phyloP scores from a whole-genome alignment of 148 eudicot genomes.

The Fagopyrum homotropicum region DNA sequence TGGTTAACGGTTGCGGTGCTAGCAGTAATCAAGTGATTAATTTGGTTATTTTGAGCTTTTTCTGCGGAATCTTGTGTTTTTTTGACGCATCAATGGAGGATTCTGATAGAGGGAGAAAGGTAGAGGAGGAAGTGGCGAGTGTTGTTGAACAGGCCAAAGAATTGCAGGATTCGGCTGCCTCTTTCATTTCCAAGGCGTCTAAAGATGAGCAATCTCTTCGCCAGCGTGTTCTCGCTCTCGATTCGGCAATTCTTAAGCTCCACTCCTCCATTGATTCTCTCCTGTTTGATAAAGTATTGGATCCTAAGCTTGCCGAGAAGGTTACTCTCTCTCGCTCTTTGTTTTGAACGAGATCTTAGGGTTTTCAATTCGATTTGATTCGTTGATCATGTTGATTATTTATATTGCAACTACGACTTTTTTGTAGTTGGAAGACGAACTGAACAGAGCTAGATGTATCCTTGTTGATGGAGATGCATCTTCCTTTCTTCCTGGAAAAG shows the following conservation, averaged over 20 bases:
- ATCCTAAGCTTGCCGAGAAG: slow-evolving; percentile 57
- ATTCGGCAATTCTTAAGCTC: slow-evolving; percentile 43
- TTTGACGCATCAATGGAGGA: slow-evolving; percentile 10
- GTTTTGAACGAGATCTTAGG: neutral
- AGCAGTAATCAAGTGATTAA: neutral
- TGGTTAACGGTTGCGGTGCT: neutral
- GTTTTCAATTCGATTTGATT: neutral
- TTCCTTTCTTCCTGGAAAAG: slow-evolving; percentile 73
- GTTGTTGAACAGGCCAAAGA: slow-evolving; percentile 67
- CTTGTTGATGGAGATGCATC: slow-evolving; percentile 92
- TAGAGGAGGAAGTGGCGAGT: slow-evolving; percentile 45
- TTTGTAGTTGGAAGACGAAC: slow-evolving; percentile 72
- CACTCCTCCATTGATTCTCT: slow-evolving; percentile 33
- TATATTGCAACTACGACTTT: neutral
- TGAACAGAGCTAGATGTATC: slow-evolving; percentile 55
- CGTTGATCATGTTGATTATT: neutral
- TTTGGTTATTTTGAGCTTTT: neutral
- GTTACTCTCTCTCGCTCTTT: slow-evolving; percentile 21
- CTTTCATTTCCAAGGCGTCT: slow-evolving; percentile 46
- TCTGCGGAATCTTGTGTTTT: neutral
- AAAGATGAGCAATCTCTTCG: slow-evolving; percentile 66
- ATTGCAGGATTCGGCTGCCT: slow-evolving; percentile 70
- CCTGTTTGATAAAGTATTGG: slow-evolving; percentile 26
- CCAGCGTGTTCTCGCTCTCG: slow-evolving; percentile 54
- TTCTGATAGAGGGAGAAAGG: slow-evolving; percentile 8